phyloP scores from a whole-genome alignment of 371 early-diverging fungal species.

The Entomophthora muscae region DNA sequence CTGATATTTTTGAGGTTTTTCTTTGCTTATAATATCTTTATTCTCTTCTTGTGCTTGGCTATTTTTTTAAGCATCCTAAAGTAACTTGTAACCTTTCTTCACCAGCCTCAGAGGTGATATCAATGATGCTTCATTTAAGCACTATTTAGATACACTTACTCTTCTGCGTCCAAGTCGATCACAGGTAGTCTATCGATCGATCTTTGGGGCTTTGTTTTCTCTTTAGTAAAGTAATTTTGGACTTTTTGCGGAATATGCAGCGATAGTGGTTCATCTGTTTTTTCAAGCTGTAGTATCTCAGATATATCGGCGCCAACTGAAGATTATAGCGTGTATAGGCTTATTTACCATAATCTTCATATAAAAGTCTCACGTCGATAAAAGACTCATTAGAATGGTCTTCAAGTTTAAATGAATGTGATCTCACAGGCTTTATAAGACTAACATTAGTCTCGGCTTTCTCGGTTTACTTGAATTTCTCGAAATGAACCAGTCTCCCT shows the following conservation, averaged over 20 bases:
- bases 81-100: too few species aligned
- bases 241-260: not conserved
- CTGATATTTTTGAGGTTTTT: too few species aligned
- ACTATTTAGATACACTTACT: not conserved
- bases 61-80: too few species aligned
- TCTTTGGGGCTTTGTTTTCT: not conserved
- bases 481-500: not conserved
- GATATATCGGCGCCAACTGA: not conserved
- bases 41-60: too few species aligned
- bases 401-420: not conserved
- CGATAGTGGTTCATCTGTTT: not conserved
- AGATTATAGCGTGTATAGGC: not conserved
- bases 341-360: not conserved
- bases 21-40: too few species aligned
- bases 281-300: not conserved
- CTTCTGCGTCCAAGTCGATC: not conserved
- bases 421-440: not conserved
- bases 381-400: not conserved
- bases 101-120: not conserved
- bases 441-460: not conserved
- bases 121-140: not conserved
- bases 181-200: not conserved
- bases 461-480: slow-evolving; percentile 6
- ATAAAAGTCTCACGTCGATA: not conserved
- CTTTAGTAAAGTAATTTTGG: not conserved